Evolutionary conservation across 257 asterid species (phyloP), one percentile per base, ranked within the genome.

Genomic region (Perilla frutescens): DNA sequence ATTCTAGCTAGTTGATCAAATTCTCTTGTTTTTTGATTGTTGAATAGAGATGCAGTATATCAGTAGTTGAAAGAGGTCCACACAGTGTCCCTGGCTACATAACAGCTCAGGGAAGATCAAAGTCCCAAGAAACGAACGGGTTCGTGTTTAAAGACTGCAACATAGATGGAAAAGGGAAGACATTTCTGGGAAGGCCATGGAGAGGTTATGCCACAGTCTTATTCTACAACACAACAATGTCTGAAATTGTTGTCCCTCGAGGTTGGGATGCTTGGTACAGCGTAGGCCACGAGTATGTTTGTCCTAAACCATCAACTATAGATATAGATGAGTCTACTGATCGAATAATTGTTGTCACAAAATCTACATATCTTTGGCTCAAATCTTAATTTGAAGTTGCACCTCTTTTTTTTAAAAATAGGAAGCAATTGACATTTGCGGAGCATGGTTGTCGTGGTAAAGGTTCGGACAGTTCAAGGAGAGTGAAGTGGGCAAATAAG

Each of bases 101-200:
- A 44, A 89, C 98, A 12, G 98, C 98, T 9, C 98, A 93, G 44
- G 93, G 62, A 45, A 75, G 89, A 73, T 7, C 71, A 13, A 2
- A 29, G 9, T 59, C 67, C 11, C 1, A 36, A 0, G 87, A 81
- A 8, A 39, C 81, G 1, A 82, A 71, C 14, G 91, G 89, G 3
- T 87, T 84, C 43, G 88, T 87, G 32, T 87, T 87, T 66, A 87
- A 80, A 14, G 68, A 77, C 1, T 87, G 91, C 6, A 68, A 62
- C 11, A 76, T 87, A 56, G n/a, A 40, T 6, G 91, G 91, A 6
- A 59, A 72, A 7, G 88, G 86, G 12, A 68, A 48, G 67, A 58
- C 87, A 1, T 87, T 15, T 73, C 54, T 89, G 29, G 96, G 96
- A 26, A 83, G 96, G 31, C 89, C 98, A 1, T 93, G 98, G 98